Evolutionary conservation across 2,329 filamentous ascomycete genomes (phyloP).

Genomic region (Trichoderma simmonsii): DNA sequence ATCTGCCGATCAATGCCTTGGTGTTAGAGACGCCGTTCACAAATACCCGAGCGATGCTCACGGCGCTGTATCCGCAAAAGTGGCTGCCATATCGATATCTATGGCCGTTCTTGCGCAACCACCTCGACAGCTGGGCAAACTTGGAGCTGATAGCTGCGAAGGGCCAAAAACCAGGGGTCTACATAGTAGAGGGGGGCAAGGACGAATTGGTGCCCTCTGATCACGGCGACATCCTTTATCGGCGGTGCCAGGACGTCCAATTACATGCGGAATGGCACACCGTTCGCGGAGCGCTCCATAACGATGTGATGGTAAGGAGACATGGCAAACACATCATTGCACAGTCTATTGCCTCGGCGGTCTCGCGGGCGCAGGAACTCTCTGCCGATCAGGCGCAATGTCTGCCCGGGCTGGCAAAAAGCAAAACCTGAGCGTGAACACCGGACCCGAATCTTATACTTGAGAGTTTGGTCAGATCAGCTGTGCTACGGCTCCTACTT

Average conservation of each 20-base stretch:
- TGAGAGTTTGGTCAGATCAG: not conserved
- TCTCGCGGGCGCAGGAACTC: conserved; percentile 17
- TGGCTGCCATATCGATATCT: conserved; percentile 78
- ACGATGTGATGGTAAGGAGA: conserved; percentile 49
- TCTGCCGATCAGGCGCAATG: not conserved
- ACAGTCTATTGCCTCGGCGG: conserved; percentile 37
- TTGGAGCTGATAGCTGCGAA: conserved; percentile 40
- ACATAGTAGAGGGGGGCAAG: conserved; percentile 54
- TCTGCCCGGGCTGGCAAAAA: not conserved
- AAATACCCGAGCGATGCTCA: conserved; percentile 67
- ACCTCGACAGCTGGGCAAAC: conserved; percentile 54
- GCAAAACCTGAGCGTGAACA: not conserved
- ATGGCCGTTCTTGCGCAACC: conserved; percentile 68
- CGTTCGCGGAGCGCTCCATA: conserved; percentile 53
- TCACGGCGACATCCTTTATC: conserved; percentile 46
- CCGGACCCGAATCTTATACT: not conserved
- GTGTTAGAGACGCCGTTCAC: conserved; percentile 76
- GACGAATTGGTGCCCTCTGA: conserved; percentile 57
- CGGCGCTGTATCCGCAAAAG: conserved; percentile 70
- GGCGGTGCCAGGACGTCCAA: conserved; percentile 46
- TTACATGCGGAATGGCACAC: conserved; percentile 44
- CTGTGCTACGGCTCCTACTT: not conserved
- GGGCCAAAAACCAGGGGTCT: conserved; percentile 36
- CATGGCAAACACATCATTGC: conserved; percentile 46
- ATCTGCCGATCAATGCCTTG: conserved; percentile 45